These are phyloP conservation scores for Mycena chlorophos DNA, from an alignment of 768 basidiomycete species.

Conservation along the genomic window DNA sequence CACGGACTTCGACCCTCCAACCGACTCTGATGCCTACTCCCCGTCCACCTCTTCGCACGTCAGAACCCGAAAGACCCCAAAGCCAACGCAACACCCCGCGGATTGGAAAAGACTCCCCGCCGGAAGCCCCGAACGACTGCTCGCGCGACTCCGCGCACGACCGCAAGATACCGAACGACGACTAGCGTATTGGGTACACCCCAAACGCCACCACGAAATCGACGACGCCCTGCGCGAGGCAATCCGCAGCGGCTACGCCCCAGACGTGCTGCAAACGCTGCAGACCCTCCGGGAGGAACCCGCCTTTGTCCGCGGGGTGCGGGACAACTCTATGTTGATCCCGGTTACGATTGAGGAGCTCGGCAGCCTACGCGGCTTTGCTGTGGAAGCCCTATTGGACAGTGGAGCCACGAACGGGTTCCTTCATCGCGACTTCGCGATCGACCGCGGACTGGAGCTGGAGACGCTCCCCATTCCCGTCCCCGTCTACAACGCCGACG, in stretches of 20 bases:
- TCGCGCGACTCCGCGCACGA: not conserved
- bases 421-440: slow-evolving; percentile 17
- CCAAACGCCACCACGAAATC: not conserved
- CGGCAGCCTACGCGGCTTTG: not conserved
- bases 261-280: not conserved
- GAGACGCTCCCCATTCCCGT: slow-evolving; percentile 9
- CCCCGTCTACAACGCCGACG: slow-evolving; percentile 25
- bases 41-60: no score
- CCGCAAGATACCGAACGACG: not conserved
- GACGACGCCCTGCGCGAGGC: not conserved
- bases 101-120: slow-evolving; percentile 1
- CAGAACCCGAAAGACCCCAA: not conserved
- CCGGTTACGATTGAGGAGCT: not conserved
- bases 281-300: not conserved
- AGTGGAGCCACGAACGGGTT: slow-evolving; percentile 26
- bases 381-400: slow-evolving; percentile 16
- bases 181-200: not conserved
- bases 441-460: slow-evolving; percentile 4
- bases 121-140: not conserved
- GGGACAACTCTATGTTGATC: not conserved
- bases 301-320: not conserved
- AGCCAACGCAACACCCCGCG: not conserved
- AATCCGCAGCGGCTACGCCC: not conserved
- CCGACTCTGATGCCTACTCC: no score
- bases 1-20: no score